phyloP scores from a whole-genome alignment of 192 early-diverging fungal species.

The Gorgonomyces haynaldii region DNA sequence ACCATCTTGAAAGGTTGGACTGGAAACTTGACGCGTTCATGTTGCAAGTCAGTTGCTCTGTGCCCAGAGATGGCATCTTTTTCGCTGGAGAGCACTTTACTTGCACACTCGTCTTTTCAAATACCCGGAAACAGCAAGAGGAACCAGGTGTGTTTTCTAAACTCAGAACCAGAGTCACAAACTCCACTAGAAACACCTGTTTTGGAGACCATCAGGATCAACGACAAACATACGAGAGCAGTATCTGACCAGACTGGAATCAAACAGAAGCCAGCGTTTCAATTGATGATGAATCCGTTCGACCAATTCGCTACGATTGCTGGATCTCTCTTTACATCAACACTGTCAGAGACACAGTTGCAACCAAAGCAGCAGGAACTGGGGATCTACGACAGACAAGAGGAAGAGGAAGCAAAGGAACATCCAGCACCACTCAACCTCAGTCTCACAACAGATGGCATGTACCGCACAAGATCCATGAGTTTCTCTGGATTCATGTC shows the following conservation, averaged over 20 bases:
- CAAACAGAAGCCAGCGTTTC: background rate
- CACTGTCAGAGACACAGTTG: no score
- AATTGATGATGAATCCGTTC: background rate
- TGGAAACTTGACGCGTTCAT: no score
- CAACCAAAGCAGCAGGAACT: no score
- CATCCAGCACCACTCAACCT: background rate
- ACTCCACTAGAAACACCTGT: background rate
- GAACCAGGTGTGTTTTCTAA: background rate
- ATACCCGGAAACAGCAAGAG: constrained; percentile 1
- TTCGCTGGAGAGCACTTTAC: constrained; percentile 34
- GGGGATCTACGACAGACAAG: no score
- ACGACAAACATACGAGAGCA: background rate
- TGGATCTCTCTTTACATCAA: no score
- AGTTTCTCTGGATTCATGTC: background rate
- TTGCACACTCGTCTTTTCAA: constrained; percentile 27
- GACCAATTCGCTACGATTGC: no score
- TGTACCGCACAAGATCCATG: no score
- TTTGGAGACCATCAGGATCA: background rate
- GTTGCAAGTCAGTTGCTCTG: no score
- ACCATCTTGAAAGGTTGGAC: background rate
- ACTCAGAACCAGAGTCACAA: no score
- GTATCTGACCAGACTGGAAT: background rate
- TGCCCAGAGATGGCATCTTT: constrained; percentile 28
- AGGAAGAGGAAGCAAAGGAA: no score
- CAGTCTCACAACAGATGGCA: background rate